Conservation (phyloP, 2,329 filamentous ascomycete genomes). For the Macrophomina phaseolina region DNA sequence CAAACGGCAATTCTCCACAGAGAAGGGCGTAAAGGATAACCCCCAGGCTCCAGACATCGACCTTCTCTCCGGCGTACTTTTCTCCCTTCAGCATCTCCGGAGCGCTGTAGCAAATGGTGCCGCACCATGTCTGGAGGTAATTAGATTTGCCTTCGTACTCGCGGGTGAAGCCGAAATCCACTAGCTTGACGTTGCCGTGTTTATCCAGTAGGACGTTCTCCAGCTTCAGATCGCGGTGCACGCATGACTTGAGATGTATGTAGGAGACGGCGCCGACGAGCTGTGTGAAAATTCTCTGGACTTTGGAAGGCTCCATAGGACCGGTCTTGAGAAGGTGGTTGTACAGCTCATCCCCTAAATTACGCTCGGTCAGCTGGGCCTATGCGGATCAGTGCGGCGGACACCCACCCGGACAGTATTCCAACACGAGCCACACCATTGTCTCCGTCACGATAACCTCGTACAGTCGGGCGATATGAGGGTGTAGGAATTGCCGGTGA, state of each 20-base stretch:
- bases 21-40: conserved; percentile 84
- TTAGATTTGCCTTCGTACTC: conserved; percentile 96
- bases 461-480: conserved; percentile 94
- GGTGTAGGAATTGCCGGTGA: conserved; percentile 95
- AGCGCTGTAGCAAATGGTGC: conserved; percentile 95
- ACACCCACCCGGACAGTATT: conserved; percentile 85
- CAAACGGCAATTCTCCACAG: conserved; percentile 88
- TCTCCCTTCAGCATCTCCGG: conserved; percentile 99
- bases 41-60: conserved; percentile 92
- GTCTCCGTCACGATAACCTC: conserved; percentile 97
- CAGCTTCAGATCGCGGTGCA: conserved; percentile 94
- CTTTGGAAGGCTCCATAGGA: conserved; percentile 80
- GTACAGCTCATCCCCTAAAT: conserved; percentile 88
- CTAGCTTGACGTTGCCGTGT: conserved; percentile 94
- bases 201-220: conserved; percentile 97
- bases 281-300: conserved; percentile 95
- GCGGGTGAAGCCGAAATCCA: conserved; percentile 96
- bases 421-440: conserved; percentile 93
- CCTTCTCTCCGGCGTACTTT: conserved; percentile 97
- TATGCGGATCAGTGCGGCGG: neutral
- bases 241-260: conserved; percentile 92
- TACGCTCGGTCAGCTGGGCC: conserved; percentile 17
- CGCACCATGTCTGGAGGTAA: conserved; percentile 96
- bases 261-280: conserved; percentile 93
- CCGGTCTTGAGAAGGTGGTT: conserved; percentile 92